phyloP scores from a whole-genome alignment of 768 basidiomycete species.

The Leccinum rimulosum region DNA sequence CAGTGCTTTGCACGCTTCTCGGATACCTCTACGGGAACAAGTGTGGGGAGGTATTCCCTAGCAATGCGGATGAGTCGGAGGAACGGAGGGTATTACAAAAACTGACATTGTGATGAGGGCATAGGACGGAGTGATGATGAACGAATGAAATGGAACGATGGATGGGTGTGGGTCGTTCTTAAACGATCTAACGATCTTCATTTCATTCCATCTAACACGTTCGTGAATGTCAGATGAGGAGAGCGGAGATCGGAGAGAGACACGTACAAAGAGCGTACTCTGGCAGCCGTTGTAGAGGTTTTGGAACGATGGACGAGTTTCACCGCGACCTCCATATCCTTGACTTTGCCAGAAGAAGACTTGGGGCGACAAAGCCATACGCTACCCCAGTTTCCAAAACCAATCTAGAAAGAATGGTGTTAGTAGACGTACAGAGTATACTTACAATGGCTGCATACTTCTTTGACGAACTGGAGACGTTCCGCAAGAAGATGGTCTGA shows the following conservation, averaged over 20 bases:
- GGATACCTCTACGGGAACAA: slow-evolving; percentile 85
- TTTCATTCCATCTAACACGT: slow-evolving; percentile 86
- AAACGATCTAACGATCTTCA: slow-evolving; percentile 89
- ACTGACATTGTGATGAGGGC: slow-evolving; percentile 91
- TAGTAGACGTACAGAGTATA: neutral
- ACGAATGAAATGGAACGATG: slow-evolving; percentile 90
- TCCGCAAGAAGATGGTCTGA: slow-evolving; percentile 71
- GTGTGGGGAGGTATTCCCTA: slow-evolving; percentile 85
- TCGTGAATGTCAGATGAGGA: neutral
- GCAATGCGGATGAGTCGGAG: slow-evolving; percentile 8
- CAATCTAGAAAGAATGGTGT: slow-evolving; percentile 52
- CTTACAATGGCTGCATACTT: slow-evolving; percentile 41
- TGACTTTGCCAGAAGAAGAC: slow-evolving; percentile 41
- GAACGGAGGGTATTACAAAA: slow-evolving; percentile 2
- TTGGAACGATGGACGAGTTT: slow-evolving; percentile 89
- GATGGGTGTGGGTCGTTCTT: slow-evolving; percentile 86
- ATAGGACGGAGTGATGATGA: slow-evolving; percentile 89
- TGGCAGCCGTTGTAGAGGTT: slow-evolving; percentile 80
- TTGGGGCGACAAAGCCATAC: slow-evolving; percentile 80
- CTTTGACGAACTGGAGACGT: slow-evolving; percentile 71
- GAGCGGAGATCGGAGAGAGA: neutral
- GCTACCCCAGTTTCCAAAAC: slow-evolving; percentile 91
- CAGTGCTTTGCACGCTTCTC: slow-evolving; percentile 75
- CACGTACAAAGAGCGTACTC: slow-evolving; percentile 82
- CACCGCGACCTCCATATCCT: slow-evolving; percentile 67